These are phyloP conservation scores for Diutina sp. DNA, from an alignment of 1,139 yeast genomes.

Conservation along the genomic window DNA sequence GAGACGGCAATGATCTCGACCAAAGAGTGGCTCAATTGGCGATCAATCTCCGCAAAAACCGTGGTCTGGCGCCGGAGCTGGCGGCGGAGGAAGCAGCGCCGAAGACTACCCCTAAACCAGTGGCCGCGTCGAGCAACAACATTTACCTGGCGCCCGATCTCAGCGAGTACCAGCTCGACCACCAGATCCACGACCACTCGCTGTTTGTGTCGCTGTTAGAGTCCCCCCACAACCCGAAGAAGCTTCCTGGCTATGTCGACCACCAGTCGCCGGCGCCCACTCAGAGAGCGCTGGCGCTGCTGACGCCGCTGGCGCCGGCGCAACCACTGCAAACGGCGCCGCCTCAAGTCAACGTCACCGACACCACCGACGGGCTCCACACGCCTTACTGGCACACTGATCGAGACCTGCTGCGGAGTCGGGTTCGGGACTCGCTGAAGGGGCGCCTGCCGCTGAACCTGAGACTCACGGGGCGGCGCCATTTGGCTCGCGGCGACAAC, in stretches of 20 bases:
- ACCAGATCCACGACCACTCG: constrained; percentile 25
- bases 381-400: background rate
- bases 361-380: background rate
- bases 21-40: background rate
- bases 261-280: background rate
- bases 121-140: constrained; percentile 7
- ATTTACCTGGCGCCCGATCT: constrained; percentile 34
- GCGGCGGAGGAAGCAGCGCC: background rate
- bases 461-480: constrained; percentile 21
- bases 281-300: background rate
- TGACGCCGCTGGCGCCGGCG: background rate
- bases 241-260: background rate
- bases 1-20: background rate
- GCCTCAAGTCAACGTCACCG: background rate
- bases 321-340: background rate
- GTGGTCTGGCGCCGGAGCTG: background rate
- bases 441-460: background rate
- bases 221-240: constrained; percentile 16
- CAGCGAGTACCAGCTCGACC: constrained; percentile 32
- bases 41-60: background rate
- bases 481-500: constrained; percentile 56
- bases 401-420: background rate
- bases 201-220: constrained; percentile 23
- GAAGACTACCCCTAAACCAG: background rate
- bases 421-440: background rate